Evolutionary conservation across 2,329 filamentous ascomycete genomes (phyloP), one percentile per base, ranked within the genome.

Genomic region (Fusarium chuoi): DNA sequence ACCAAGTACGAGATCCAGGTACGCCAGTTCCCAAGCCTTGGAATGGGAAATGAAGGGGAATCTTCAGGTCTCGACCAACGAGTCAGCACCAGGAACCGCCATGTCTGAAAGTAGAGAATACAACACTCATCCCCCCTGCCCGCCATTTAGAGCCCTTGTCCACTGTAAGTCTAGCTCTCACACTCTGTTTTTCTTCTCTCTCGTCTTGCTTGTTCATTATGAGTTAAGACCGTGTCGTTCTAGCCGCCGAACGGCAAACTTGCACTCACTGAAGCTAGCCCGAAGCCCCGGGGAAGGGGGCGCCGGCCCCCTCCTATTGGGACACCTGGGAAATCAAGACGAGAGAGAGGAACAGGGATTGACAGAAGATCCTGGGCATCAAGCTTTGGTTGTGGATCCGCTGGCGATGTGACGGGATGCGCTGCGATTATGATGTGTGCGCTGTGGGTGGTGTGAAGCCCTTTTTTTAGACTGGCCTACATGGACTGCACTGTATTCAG

Each of bases 31-130:
- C 20, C 51, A 41, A 42, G 70, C 54, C 62, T 44, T 56, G 70
- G 65, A 70, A 46, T 46, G 67, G 71, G 71, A 74, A 74, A 74
- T 74, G 71, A 74, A 74, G 71, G 71, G 57, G 68, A 74, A 74
- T 64, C 46, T 55, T 9, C 22, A 59, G 42, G 58, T 59, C 62
- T 74, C 42, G 35, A 62, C 38, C 68, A 75, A 41, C 71, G 68
- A 74, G 71, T 72, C 71, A 75, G 71, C 65, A 35, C 56, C 67
- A 69, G 33, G 68, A 59, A 75, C 55, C 52, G 42, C 71, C 68
- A 69, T 68, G 48, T 65, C 39, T 56, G 49, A 20, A 75, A 62
- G 71, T 74, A 74, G 49, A 36, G 65, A 60, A 54, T 74, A 74
- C 56, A 59, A 64, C 35, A 6, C 20, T 24, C n/a, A 20, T 14